Percentiles rank a stretch among this genome's conserved stretches.
These are phyloP conservation scores for Rosa hybrid DNA, from an alignment of 331 rosid genomes.

Conservation along the genomic window DNA sequence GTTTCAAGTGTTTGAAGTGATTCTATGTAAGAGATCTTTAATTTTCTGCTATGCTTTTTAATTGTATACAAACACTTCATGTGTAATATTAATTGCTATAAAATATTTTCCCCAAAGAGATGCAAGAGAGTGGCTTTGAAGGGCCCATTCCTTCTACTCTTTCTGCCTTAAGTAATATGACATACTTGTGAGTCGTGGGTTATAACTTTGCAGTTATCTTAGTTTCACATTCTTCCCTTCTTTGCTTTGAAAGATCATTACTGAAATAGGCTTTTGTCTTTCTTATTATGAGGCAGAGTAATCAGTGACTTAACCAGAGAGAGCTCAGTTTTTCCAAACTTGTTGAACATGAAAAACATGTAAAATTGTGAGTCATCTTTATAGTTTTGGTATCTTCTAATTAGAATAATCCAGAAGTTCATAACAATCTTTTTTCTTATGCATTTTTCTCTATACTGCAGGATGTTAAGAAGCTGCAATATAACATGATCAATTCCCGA, in stretches of 20 bases:
- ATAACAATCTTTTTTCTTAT: no score
- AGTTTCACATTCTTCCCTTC: neutral
- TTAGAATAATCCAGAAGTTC: no score
- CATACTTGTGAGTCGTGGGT: conserved; percentile 17
- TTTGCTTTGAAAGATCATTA: no score
- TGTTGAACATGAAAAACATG: conserved; percentile 9
- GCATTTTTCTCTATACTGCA: conserved; percentile 1
- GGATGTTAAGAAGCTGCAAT: neutral
- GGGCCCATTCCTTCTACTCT: conserved; percentile 28
- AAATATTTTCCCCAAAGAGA: conserved; percentile 11
- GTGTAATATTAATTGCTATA: neutral
- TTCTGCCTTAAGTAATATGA: conserved; percentile 14
- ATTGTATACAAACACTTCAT: neutral
- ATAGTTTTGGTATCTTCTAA: neutral
- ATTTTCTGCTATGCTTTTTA: neutral
- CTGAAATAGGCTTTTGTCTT: neutral
- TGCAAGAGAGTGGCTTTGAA: conserved; percentile 30
- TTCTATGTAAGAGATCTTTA: conserved; percentile 28
- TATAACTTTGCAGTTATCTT: no score
- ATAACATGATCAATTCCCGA: no score
- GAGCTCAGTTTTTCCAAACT: conserved; percentile 11
- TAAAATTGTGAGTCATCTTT: conserved; percentile 4
- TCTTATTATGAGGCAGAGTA: neutral
- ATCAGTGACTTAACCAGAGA: conserved; percentile 11
- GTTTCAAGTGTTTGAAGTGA: neutral